Conservation (phyloP, 228 moss, liverwort and hornwort species). For the Sphagnum magellanicum region DNA sequence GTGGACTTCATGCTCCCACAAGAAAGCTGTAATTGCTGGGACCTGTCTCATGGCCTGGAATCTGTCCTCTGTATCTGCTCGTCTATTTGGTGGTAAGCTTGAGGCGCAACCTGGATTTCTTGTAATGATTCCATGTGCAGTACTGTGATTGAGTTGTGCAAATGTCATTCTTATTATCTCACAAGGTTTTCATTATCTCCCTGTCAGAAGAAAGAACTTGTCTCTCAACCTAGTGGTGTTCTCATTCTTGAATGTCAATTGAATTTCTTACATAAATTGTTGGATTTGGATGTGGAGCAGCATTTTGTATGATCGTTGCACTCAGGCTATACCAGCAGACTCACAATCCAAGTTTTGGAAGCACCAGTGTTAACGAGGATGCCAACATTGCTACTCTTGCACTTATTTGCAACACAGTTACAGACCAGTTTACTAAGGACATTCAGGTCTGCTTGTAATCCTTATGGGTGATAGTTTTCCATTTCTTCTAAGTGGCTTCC, state of each 20-base stretch:
- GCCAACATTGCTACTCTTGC: constrained; percentile 45
- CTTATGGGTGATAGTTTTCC: background rate
- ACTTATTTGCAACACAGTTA: constrained; percentile 33
- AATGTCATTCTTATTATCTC: no score
- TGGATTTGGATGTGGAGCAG: constrained; percentile 17
- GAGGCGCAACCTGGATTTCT: background rate
- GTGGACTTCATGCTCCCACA: constrained; percentile 55
- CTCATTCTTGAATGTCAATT: no score
- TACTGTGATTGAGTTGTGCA: no score
- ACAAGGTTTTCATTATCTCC: no score
- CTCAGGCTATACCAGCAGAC: constrained; percentile 62
- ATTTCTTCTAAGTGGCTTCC: background rate
- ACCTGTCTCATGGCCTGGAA: constrained; percentile 62
- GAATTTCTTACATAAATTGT: no score
- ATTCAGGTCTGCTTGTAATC: constrained; percentile 17
- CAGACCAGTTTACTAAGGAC: constrained; percentile 25
- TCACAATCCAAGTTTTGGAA: constrained; percentile 42
- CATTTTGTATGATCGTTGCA: constrained; percentile 54
- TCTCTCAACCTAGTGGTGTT: no score
- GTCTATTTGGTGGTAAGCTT: constrained; percentile 56
- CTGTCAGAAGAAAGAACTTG: no score
- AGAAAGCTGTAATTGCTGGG: constrained; percentile 47
- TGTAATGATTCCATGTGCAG: no score
- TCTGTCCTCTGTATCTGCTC: constrained; percentile 50
- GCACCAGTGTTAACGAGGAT: constrained; percentile 30